phyloP scores from a whole-genome alignment of 176 grass and related monocot genomes.

The Phyllostachys edulis region DNA sequence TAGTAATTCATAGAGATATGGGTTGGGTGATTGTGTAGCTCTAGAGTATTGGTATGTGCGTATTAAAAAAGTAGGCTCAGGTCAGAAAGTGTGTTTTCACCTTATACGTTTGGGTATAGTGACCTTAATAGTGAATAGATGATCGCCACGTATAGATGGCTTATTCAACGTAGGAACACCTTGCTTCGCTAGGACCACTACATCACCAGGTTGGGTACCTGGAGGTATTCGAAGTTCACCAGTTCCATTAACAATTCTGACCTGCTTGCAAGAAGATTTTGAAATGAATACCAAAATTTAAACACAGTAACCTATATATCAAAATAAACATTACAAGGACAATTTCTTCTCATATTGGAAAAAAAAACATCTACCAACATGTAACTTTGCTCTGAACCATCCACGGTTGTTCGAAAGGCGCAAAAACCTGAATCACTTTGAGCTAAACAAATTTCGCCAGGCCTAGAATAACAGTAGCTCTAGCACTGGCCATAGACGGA shows the following conservation, averaged over 20 bases:
- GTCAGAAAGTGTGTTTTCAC: conserved; percentile 43
- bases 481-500: not conserved
- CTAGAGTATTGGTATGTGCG: not conserved
- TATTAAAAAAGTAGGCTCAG: conserved; percentile 12
- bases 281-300: conserved; percentile 16
- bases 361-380: conserved; percentile 32
- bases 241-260: conserved; percentile 78
- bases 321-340: conserved; percentile 7
- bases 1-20: too few species aligned
- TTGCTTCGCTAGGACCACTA: conserved; percentile 77
- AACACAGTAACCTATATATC: conserved; percentile 4
- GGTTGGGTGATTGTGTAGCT: not conserved
- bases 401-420: conserved; percentile 22
- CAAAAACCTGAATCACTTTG: not conserved
- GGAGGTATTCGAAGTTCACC: conserved; percentile 89
- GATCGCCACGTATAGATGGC: conserved; percentile 81
- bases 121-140: conserved; percentile 91
- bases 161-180: conserved; percentile 95
- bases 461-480: not conserved
- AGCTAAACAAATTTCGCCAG: conserved; percentile 19
- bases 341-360: conserved; percentile 6
- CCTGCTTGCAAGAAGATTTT: conserved; percentile 55
- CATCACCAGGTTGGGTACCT: conserved; percentile 94
- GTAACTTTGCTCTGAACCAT: conserved; percentile 23
- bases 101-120: conserved; percentile 93